phyloP scores from a whole-genome alignment of 148 eudicot genomes.

The Bassia scoparia region DNA sequence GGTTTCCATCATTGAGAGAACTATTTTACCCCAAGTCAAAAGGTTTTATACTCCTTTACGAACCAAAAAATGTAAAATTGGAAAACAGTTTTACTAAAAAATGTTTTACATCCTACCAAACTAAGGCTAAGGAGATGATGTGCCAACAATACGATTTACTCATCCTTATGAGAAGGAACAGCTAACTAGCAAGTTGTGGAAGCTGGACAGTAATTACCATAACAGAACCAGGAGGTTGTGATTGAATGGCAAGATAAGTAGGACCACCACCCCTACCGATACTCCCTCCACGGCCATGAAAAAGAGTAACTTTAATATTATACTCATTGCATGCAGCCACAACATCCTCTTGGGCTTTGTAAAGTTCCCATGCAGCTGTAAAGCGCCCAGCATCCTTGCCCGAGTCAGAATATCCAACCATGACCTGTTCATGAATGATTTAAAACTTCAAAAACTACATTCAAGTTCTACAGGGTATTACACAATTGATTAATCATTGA shows the following conservation, averaged over 20 bases:
- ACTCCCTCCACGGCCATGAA: slow-evolving; percentile 95
- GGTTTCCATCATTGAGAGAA: too few species aligned
- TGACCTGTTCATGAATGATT: slow-evolving; percentile 50
- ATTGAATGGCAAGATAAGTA: slow-evolving; percentile 85
- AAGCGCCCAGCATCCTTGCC: slow-evolving; percentile 97
- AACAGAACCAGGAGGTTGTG: slow-evolving; percentile 95
- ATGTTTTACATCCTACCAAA: too few species aligned
- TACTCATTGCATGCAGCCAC: slow-evolving; percentile 83
- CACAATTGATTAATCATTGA: neutral
- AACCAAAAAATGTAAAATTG: too few species aligned
- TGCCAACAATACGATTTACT: neutral
- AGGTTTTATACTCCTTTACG: too few species aligned
- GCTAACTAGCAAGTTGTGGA: neutral
- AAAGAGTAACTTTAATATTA: slow-evolving; percentile 75
- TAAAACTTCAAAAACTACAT: slow-evolving; percentile 14
- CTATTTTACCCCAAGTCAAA: too few species aligned
- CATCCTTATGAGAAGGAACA: neutral
- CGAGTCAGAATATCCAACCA: slow-evolving; percentile 94
- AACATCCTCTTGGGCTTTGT: slow-evolving; percentile 92
- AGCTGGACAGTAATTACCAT: too few species aligned
- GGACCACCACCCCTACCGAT: slow-evolving; percentile 97
- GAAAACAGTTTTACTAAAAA: too few species aligned
- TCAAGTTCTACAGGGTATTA: neutral
- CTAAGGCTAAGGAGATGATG: too few species aligned
- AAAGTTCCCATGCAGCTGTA: slow-evolving; percentile 91